Conservation (phyloP, 208 protist genomes). For the Wallacemonas sp. region DNA sequence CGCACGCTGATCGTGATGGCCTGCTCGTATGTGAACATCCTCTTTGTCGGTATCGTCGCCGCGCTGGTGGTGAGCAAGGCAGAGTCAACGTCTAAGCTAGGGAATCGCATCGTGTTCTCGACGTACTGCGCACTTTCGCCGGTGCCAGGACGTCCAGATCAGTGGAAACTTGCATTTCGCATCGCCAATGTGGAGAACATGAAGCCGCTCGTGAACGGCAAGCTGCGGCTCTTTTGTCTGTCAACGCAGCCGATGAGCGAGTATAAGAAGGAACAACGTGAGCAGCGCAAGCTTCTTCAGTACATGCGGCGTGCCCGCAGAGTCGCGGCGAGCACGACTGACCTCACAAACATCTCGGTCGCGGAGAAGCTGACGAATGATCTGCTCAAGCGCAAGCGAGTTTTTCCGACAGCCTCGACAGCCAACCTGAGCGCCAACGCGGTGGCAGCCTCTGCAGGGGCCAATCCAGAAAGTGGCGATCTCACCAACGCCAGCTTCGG, state of each 20-base stretch:
- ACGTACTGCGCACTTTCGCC: constrained; percentile 70
- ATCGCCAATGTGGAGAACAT: constrained; percentile 74
- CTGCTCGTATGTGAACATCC: constrained; percentile 78
- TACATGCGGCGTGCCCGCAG: constrained; percentile 17
- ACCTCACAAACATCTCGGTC: background rate
- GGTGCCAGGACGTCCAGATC: constrained; percentile 37
- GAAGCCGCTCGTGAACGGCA: constrained; percentile 56
- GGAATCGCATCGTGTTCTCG: constrained; percentile 81
- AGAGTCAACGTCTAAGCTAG: constrained; percentile 58
- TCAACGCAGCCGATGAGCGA: constrained; percentile 53
- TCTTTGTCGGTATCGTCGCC: constrained; percentile 84
- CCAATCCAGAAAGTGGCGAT: background rate
- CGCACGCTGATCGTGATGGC: constrained; percentile 76
- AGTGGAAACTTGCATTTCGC: constrained; percentile 69
- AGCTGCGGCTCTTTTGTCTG: constrained; percentile 73
- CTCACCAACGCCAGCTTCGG: constrained; percentile 12
- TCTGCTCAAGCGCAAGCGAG: background rate
- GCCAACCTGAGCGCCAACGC: background rate
- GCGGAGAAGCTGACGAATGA: constrained; percentile 3
- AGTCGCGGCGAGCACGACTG: background rate
- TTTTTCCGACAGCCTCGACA: background rate
- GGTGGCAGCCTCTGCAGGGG: background rate
- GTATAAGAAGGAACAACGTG: constrained; percentile 38
- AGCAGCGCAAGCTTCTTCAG: constrained; percentile 16
- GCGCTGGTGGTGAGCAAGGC: constrained; percentile 85